A percentile compares a stretch with the other conserved stretches of the same genome.
Evolutionary conservation across 2,329 filamentous ascomycete genomes (phyloP).

Genomic region (Xylaria multiplex): DNA sequence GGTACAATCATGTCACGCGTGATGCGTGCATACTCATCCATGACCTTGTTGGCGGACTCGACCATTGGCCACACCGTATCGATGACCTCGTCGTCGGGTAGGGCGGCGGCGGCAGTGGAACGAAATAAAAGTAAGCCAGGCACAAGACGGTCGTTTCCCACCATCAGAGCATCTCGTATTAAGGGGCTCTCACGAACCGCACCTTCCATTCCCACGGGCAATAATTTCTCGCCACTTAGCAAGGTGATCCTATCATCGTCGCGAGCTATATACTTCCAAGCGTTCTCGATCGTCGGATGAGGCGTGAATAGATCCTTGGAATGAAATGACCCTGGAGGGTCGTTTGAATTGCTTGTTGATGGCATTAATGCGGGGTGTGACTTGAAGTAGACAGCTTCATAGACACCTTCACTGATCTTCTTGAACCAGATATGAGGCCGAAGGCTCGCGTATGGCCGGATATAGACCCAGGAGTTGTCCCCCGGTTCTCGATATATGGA

Average conservation of each 20-base stretch:
- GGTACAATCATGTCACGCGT: constrained; percentile 54
- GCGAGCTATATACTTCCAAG: constrained; percentile 53
- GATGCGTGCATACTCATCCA: constrained; percentile 57
- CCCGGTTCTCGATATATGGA: constrained; percentile 52
- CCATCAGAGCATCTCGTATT: constrained; percentile 49
- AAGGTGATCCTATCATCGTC: constrained; percentile 53
- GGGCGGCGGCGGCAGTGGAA: constrained; percentile 38
- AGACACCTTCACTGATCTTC: constrained; percentile 49
- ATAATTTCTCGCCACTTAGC: constrained; percentile 53
- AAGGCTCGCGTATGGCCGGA: constrained; percentile 53
- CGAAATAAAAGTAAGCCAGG: constrained; percentile 50
- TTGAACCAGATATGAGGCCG: constrained; percentile 53
- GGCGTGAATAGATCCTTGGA: constrained; percentile 51
- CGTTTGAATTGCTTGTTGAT: constrained; percentile 48
- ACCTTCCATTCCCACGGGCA: constrained; percentile 51
- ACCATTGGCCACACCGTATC: constrained; percentile 52
- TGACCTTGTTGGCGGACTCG: constrained; percentile 52
- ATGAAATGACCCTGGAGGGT: constrained; percentile 52
- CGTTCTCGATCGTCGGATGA: constrained; percentile 51
- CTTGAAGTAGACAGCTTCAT: constrained; percentile 50
- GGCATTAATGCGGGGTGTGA: constrained; percentile 49
- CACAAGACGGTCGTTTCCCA: constrained; percentile 49
- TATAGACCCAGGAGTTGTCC: constrained; percentile 56
- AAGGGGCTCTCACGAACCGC: constrained; percentile 48
- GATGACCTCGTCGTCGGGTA: constrained; percentile 51